These are phyloP conservation scores for Backusella parvicylindrica DNA, from an alignment of 192 early-diverging fungal genomes.

Conservation along the genomic window DNA sequence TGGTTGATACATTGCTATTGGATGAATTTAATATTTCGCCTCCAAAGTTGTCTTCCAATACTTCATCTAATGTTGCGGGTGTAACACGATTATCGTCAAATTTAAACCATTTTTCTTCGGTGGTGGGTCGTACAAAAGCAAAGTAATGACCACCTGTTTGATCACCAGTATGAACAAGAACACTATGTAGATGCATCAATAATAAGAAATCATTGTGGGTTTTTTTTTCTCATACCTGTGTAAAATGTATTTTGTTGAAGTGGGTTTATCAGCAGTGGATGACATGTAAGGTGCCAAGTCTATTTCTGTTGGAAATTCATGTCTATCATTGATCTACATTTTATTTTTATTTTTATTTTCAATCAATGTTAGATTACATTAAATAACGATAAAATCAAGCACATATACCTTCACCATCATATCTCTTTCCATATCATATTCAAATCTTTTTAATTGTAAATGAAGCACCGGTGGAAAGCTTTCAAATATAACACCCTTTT, in stretches of 20 bases:
- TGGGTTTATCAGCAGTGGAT: conserved; percentile 54
- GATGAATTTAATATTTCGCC: conserved; percentile 52
- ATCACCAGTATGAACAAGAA: conserved; percentile 94
- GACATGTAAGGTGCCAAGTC: conserved; percentile 80
- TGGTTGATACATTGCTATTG: conserved; percentile 23
- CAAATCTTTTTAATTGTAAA: conserved; percentile 95
- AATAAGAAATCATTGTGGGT: background rate
- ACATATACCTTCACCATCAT: conserved; percentile 60
- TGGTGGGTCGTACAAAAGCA: conserved; percentile 79
- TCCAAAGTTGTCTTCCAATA: conserved; percentile 95
- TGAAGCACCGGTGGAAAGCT: conserved; percentile 93
- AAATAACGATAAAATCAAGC: background rate
- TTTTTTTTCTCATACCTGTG: conserved; percentile 45
- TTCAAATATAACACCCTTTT: conserved; percentile 96
- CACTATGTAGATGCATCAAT: conserved; percentile 35
- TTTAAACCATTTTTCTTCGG: conserved; percentile 81
- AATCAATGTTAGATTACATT: background rate
- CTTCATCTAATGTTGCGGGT: conserved; percentile 72
- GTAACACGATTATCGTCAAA: conserved; percentile 97
- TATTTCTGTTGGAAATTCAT: conserved; percentile 87
- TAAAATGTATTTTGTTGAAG: conserved; percentile 70
- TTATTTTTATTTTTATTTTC: background rate
- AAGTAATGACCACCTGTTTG: conserved; percentile 93
- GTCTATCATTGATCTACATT: conserved; percentile 83
- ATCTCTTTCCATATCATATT: conserved; percentile 93